Evolutionary conservation across 1,284 basidiomycete species (phyloP), one percentile per base, ranked within the genome.

Genomic region (Cutaneotrichosporon sp.): DNA sequence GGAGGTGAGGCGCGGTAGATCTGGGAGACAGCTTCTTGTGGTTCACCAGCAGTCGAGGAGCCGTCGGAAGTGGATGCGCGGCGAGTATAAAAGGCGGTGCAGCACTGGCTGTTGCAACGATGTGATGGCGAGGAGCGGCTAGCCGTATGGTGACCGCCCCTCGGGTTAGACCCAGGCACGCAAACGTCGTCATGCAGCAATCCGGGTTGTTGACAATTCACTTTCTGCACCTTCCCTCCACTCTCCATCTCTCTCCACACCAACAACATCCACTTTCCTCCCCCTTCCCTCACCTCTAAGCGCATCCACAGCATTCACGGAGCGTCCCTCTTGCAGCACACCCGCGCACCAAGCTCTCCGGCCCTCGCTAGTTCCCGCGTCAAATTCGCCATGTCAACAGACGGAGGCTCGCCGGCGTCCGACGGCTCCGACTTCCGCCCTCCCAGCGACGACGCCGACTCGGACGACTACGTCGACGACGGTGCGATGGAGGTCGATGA

Each of bases 381-480:
- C 18, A 42, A 42, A 14, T 18, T 18, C 16, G 38, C 38, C 3
- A 42, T 42, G 38, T 42, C 47, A 2, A 49, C n/a, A n/a, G n/a
- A 31, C 5, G 29, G 31, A 33, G 29, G 9, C 50, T 51, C 50
- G 18, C 50, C 31, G 9, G 31, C 6, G 5, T 31, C 50, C 25
- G 29, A 31, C 29, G 50, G 22, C 24, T 43, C 34, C 56, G 56
- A 58, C 16, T 54, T 54, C 29, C 50, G 50, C 16, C 51, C 42
- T 11, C 45, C 51, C 2, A 53, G 50, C 42, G 58, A 59, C 29
- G 51, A 59, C 42, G 50, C 25, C 31, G 50, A 31, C 27, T 51
- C 50, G 31, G 50, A 51, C 50, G 50, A 51, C 8, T 51, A 34
- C 29, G 31, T 51, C 18, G 50, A 51, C 50, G 31, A 51, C 18